A percentile compares a stretch with the other conserved stretches of the same genome.
Conservation (phyloP, 2,329 filamentous ascomycete species). For the Fusarium sp. region DNA sequence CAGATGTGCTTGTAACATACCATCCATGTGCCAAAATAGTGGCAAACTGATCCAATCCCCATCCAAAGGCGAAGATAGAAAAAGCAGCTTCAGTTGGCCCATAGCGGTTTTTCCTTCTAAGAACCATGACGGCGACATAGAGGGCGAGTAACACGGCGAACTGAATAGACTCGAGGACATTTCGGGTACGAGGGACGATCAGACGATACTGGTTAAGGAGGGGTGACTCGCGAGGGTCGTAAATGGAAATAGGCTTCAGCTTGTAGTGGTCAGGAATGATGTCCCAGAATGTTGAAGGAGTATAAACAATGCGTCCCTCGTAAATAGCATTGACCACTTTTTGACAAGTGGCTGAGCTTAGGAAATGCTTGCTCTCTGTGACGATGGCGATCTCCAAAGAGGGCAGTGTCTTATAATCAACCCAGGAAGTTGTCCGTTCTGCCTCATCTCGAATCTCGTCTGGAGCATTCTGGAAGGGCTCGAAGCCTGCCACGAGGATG, state of each 20-base stretch:
- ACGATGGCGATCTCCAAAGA: constrained; percentile 86
- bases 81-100: constrained; percentile 73
- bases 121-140: constrained; percentile 78
- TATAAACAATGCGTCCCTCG: constrained; percentile 82
- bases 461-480: constrained; percentile 86
- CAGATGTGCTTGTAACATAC: constrained; percentile 47
- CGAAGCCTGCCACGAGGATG: constrained; percentile 84
- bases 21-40: constrained; percentile 80
- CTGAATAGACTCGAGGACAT: constrained; percentile 78
- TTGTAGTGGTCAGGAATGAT: constrained; percentile 90
- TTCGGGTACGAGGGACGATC: constrained; percentile 82
- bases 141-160: constrained; percentile 76
- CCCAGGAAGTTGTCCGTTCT: constrained; percentile 60
- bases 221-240: constrained; percentile 79
- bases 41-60: constrained; percentile 81
- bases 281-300: constrained; percentile 82
- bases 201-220: constrained; percentile 87
- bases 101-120: constrained; percentile 68
- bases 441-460: constrained; percentile 70
- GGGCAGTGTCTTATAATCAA: constrained; percentile 71
- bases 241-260: constrained; percentile 81
- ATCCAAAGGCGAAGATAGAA: constrained; percentile 78
- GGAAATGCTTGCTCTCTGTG: constrained; percentile 81
- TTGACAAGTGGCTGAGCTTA: constrained; percentile 81
- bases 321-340: constrained; percentile 87